Conservation (phyloP, 2,329 filamentous ascomycete genomes). For the Trichoderma brevicompactum region DNA sequence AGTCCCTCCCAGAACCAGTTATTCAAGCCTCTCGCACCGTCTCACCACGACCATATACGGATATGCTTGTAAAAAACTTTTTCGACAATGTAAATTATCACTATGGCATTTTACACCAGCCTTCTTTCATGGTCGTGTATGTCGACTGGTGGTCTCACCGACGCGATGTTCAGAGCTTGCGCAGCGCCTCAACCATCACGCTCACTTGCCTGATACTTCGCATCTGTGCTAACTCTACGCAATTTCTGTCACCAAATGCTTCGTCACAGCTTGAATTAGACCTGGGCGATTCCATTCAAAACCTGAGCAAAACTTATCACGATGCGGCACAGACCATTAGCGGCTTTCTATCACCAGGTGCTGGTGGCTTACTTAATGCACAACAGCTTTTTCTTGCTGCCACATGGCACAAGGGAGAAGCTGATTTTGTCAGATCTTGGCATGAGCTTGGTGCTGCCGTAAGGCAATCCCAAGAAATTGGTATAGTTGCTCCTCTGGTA, state of each 20-base stretch:
- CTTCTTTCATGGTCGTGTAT: constrained; percentile 16
- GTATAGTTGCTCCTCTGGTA: neutral
- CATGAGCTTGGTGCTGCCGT: constrained; percentile 20
- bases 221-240: constrained; percentile 20
- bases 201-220: constrained; percentile 16
- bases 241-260: neutral
- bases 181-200: neutral
- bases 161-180: constrained; percentile 1
- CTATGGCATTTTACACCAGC: constrained; percentile 13
- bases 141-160: constrained; percentile 18
- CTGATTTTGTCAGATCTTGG: constrained; percentile 19
- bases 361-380: neutral
- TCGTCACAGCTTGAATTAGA: neutral
- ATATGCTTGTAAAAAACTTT: constrained; percentile 7
- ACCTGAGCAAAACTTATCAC: constrained; percentile 6
- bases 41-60: constrained; percentile 8
- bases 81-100: constrained; percentile 19
- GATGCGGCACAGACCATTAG: constrained; percentile 15
- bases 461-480: constrained; percentile 10
- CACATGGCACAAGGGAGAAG: constrained; percentile 17
- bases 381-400: constrained; percentile 16
- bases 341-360: constrained; percentile 2
- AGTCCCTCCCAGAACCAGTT: neutral
- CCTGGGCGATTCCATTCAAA: neutral
- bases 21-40: neutral